A percentile compares a stretch with the other conserved stretches of the same genome.
Evolutionary conservation across 2,329 filamentous ascomycete species (phyloP).

Genomic region (Gliomastix tumulicola): DNA sequence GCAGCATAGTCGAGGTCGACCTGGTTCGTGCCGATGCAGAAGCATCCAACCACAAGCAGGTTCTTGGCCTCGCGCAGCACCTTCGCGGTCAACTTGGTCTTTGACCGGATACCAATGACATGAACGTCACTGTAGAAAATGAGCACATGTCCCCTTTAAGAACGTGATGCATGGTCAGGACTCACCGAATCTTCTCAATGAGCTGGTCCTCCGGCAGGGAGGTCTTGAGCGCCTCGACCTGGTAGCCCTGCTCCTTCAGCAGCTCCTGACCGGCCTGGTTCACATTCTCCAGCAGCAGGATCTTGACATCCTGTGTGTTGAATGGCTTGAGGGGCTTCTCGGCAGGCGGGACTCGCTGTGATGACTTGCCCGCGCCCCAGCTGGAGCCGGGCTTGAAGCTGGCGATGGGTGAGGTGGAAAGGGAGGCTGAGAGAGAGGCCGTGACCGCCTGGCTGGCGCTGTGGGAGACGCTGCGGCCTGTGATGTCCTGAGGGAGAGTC

Average conservation of each 20-base stretch:
- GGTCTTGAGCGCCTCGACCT: slow-evolving; percentile 86
- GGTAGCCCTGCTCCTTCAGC: slow-evolving; percentile 79
- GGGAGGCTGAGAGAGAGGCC: slow-evolving; percentile 15
- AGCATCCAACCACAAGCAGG: slow-evolving; percentile 91
- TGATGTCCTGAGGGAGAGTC: slow-evolving; percentile 42
- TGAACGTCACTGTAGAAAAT: slow-evolving; percentile 71
- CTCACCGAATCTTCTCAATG: slow-evolving; percentile 90
- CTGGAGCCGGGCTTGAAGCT: slow-evolving; percentile 70
- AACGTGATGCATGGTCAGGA: slow-evolving; percentile 5
- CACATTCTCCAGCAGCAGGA: slow-evolving; percentile 90
- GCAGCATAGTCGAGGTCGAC: slow-evolving; percentile 82
- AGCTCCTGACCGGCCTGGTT: slow-evolving; percentile 86
- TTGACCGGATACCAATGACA: slow-evolving; percentile 95
- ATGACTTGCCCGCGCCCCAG: slow-evolving; percentile 39
- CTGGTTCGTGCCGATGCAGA: slow-evolving; percentile 98
- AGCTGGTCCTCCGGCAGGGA: slow-evolving; percentile 88
- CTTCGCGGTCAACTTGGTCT: slow-evolving; percentile 85
- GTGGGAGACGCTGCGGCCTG: slow-evolving; percentile 37
- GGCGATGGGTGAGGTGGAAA: slow-evolving; percentile 69
- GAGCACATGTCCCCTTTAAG: no score
- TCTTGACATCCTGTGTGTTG: slow-evolving; percentile 92
- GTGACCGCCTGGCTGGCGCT: slow-evolving; percentile 50
- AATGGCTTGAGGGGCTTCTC: slow-evolving; percentile 88
- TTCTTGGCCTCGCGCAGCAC: slow-evolving; percentile 88
- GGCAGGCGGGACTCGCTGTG: slow-evolving; percentile 20